phyloP scores from a whole-genome alignment of 1,139 yeast genomes.

The Scheffersomyces lignicola region DNA sequence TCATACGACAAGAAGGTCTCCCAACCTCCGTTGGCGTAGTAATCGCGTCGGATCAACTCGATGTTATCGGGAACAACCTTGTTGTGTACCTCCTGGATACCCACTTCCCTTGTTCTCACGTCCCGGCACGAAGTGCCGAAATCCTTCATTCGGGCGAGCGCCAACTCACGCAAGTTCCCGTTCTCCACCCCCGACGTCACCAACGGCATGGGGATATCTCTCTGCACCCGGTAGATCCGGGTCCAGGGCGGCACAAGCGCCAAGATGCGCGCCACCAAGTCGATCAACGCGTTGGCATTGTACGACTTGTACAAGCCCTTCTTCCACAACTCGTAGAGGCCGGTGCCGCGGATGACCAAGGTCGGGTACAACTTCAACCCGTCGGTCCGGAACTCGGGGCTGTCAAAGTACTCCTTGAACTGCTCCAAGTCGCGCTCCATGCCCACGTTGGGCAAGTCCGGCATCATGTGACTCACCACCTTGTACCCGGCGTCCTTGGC shows the following conservation, averaged over 20 bases:
- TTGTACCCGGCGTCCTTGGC: constrained; percentile 98
- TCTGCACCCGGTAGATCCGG: constrained; percentile 94
- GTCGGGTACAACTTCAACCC: constrained; percentile 96
- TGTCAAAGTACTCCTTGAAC: constrained; percentile 93
- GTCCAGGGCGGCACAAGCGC: constrained; percentile 99
- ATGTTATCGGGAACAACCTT: constrained; percentile 97
- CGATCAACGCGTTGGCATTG: constrained; percentile 91
- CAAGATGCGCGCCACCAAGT: constrained; percentile 89
- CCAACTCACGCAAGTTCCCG: constrained; percentile 93
- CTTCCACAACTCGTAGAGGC: constrained; percentile 95
- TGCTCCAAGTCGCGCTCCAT: constrained; percentile 98
- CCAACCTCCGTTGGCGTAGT: constrained; percentile 99
- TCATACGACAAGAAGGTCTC: constrained; percentile 95
- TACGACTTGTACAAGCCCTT: constrained; percentile 92
- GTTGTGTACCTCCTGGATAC: constrained; percentile 97
- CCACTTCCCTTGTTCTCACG: constrained; percentile 98
- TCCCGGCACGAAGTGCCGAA: constrained; percentile 96
- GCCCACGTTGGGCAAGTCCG: constrained; percentile 97
- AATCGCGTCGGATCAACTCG: constrained; percentile 91
- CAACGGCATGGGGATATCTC: constrained; percentile 99
- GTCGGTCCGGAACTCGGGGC: constrained; percentile 95
- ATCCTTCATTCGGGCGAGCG: constrained; percentile 96
- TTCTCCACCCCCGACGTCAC: constrained; percentile 98
- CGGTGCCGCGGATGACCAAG: constrained; percentile 95
- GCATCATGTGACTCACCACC: constrained; percentile 99